Evolutionary conservation across 2,329 filamentous ascomycete genomes (phyloP).

Genomic region (Pseudonectria buxi): DNA sequence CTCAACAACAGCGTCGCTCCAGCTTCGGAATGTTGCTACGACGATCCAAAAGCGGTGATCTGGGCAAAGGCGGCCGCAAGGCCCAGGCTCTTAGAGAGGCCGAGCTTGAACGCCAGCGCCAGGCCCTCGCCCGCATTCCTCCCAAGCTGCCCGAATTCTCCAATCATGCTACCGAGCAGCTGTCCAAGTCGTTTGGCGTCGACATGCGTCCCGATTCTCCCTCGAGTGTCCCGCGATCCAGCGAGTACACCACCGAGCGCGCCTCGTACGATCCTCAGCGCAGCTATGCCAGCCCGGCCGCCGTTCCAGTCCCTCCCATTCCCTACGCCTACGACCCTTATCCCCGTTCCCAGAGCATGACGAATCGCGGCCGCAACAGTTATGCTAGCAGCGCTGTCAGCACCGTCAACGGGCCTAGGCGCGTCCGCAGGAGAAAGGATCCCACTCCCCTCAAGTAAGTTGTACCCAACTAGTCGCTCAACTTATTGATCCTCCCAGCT

Average conservation of each 20-base stretch:
- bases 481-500: constrained; percentile 4
- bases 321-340: constrained; percentile 68
- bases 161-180: constrained; percentile 40
- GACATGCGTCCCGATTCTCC: constrained; percentile 59
- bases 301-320: constrained; percentile 50
- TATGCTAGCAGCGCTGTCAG: constrained; percentile 90
- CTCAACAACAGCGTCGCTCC: constrained; percentile 27
- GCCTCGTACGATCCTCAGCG: constrained; percentile 45
- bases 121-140: constrained; percentile 39
- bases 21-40: constrained; percentile 56
- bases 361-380: constrained; percentile 90
- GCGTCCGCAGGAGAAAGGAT: constrained; percentile 90
- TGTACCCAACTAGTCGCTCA: neutral
- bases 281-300: constrained; percentile 35
- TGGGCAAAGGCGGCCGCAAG: constrained; percentile 55
- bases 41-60: constrained; percentile 61
- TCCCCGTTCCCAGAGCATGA: constrained; percentile 86
- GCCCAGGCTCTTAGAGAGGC: constrained; percentile 46
- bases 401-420: constrained; percentile 85
- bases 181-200: constrained; percentile 37
- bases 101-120: constrained; percentile 45
- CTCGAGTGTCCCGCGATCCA: constrained; percentile 48
- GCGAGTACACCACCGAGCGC: constrained; percentile 34
- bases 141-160: constrained; percentile 48
- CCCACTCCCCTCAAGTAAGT: constrained; percentile 97